phyloP scores from a whole-genome alignment of 805 yeast species.

The Schizosaccharomyces cryophilus region DNA sequence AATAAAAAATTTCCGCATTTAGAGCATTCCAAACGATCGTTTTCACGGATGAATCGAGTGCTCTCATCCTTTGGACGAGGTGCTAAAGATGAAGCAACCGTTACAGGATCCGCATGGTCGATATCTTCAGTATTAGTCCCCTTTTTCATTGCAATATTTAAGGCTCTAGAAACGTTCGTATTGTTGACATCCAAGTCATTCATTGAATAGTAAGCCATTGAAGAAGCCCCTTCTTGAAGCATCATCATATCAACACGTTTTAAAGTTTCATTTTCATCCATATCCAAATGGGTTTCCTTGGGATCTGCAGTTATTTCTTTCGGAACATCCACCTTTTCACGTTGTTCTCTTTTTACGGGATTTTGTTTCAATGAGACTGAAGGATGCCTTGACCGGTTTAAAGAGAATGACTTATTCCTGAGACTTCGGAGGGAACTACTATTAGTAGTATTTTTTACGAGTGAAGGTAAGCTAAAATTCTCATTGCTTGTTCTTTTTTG shows the following conservation, averaged over 20 bases:
- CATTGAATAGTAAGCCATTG: not conserved
- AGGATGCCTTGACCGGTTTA: too few relatives aligned
- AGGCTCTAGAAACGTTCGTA: not conserved
- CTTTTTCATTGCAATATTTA: not conserved
- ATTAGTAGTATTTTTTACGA: not conserved
- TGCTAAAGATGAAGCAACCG: not conserved
- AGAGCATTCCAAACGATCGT: not conserved
- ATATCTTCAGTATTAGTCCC: not conserved
- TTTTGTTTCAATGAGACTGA: not conserved
- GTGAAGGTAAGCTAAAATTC: not conserved
- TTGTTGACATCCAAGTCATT: not conserved
- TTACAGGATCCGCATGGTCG: not conserved
- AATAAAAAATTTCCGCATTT: not conserved
- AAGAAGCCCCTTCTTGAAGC: not conserved
- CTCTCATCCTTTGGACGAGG: not conserved
- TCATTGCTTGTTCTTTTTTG: not conserved
- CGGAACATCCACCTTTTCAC: not conserved
- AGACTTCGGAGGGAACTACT: not conserved
- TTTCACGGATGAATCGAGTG: not conserved
- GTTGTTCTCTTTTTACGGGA: not conserved
- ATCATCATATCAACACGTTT: not conserved
- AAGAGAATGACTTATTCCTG: too few relatives aligned
- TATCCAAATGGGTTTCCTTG: slow-evolving; percentile 8
- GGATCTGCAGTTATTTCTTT: not conserved
- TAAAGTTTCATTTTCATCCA: not conserved